Percentiles rank a stretch among this genome's conserved stretches.
These are phyloP conservation scores for Musa schizocarpa DNA, from an alignment of 176 grass and related monocot genomes.

Conservation along the genomic window DNA sequence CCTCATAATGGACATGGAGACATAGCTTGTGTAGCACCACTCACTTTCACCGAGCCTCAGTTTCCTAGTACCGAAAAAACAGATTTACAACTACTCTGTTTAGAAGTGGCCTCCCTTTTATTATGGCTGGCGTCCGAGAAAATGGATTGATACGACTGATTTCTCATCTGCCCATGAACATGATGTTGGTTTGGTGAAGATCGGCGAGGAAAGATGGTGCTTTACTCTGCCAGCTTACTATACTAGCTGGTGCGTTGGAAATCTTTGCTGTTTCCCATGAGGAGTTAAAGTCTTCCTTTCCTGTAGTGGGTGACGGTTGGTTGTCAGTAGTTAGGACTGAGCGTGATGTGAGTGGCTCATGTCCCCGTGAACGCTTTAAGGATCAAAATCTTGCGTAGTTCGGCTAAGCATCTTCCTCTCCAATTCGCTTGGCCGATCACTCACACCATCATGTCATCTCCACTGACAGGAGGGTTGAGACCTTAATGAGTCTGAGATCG, in stretches of 20 bases:
- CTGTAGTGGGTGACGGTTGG: neutral
- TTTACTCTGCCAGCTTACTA: neutral
- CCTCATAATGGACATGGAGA: neutral
- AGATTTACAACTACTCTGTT: no score
- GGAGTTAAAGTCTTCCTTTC: neutral
- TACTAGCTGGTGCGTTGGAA: neutral
- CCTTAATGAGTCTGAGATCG: no score
- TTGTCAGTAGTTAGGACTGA: neutral
- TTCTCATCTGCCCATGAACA: neutral
- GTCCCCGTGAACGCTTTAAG: neutral
- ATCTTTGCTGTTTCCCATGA: neutral
- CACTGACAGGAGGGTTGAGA: no score
- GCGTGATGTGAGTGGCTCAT: neutral
- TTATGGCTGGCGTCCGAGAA: neutral
- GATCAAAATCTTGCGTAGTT: no score
- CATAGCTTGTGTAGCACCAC: neutral
- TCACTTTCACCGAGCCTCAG: no score
- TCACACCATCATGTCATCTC: no score
- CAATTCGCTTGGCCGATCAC: no score
- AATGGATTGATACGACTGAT: neutral
- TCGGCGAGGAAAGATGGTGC: neutral
- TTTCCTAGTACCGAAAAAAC: no score
- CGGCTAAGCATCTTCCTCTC: no score
- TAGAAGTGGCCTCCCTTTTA: neutral
- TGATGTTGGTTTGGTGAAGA: neutral